A percentile compares a stretch with the other conserved stretches of the same genome.
Conservation (phyloP, 148 eudicot genomes). For the Spergularia marina region DNA sequence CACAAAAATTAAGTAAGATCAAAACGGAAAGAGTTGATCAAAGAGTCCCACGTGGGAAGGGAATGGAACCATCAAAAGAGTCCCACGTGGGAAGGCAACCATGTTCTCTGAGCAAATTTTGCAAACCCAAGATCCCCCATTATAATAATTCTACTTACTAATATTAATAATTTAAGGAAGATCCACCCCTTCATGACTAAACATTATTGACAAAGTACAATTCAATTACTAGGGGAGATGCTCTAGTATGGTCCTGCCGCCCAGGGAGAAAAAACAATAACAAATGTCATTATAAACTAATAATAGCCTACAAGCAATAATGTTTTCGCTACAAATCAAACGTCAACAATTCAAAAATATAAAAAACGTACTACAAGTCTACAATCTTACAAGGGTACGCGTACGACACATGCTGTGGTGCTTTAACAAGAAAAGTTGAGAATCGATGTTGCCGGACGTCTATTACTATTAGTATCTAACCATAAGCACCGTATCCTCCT, state of each 20-base stretch:
- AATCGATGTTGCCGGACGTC: no score
- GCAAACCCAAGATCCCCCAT: slow-evolving; percentile 25
- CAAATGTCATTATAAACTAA: background rate
- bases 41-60: slow-evolving; percentile 20
- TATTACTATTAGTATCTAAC: no score
- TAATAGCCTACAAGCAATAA: no score
- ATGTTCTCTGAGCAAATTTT: slow-evolving; percentile 25
- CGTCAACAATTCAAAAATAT: no score
- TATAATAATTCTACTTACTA: slow-evolving; percentile 1
- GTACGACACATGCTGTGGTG: no score
- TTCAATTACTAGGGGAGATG: slow-evolving; percentile 11
- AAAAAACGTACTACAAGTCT: no score
- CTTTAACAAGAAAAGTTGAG: no score
- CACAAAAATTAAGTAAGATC: background rate
- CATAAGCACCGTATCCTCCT: no score
- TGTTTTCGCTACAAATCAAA: no score
- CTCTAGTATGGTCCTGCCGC: slow-evolving; percentile 16
- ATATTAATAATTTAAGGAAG: slow-evolving; percentile 15
- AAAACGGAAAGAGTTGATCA: background rate
- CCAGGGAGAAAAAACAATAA: background rate
- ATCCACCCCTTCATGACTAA: slow-evolving; percentile 15
- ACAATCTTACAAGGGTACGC: no score
- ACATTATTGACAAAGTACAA: background rate
- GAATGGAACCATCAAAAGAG: slow-evolving; percentile 32
- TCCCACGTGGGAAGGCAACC: slow-evolving; percentile 34